Evolutionary conservation across 1,284 basidiomycete genomes (phyloP).

Genomic region (Microbotryum violaceum): DNA sequence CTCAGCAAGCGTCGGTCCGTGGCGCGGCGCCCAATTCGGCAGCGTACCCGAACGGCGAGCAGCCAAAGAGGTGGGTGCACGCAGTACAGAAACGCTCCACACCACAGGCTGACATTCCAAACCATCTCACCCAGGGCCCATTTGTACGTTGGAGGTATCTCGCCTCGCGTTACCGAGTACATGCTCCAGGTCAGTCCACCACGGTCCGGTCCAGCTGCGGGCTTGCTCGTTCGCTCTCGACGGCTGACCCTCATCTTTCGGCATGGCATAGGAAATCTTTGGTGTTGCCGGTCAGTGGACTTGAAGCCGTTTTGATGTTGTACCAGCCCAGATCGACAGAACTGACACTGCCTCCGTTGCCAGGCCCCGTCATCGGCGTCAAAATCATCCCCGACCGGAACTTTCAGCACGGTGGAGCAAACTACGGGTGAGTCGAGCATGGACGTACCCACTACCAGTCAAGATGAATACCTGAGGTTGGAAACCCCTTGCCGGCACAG

Average conservation of each 20-base stretch:
- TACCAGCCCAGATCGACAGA: too few relatives aligned
- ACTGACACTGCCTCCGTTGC: too few relatives aligned
- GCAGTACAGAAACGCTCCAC: too few relatives aligned
- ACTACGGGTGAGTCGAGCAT: conserved; percentile 89
- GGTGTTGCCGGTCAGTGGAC: conserved; percentile 28
- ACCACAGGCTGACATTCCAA: too few relatives aligned
- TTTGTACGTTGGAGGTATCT: conserved; percentile 94
- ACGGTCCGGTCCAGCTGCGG: background rate
- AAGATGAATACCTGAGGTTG: too few relatives aligned
- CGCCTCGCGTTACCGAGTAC: conserved; percentile 64
- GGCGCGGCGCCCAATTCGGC: too few relatives aligned
- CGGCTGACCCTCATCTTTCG: background rate
- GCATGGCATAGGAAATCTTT: conserved; percentile 18
- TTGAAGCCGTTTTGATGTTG: background rate
- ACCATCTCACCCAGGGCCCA: conserved; percentile 39
- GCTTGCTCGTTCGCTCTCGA: conserved; percentile 7
- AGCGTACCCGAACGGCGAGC: conserved; percentile 1
- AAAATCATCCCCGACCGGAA: conserved; percentile 99
- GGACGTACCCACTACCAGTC: background rate
- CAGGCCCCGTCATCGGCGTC: conserved; percentile 88
- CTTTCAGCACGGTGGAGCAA: conserved; percentile 93
- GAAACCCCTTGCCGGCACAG: conserved; percentile 8
- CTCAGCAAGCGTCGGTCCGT: background rate
- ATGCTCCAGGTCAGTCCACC: conserved; percentile 33
- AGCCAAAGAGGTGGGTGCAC: conserved; percentile 13